Evolutionary conservation across 768 basidiomycete genomes (phyloP), one percentile per base, ranked within the genome.

Genomic region (Tricholoma sp.): DNA sequence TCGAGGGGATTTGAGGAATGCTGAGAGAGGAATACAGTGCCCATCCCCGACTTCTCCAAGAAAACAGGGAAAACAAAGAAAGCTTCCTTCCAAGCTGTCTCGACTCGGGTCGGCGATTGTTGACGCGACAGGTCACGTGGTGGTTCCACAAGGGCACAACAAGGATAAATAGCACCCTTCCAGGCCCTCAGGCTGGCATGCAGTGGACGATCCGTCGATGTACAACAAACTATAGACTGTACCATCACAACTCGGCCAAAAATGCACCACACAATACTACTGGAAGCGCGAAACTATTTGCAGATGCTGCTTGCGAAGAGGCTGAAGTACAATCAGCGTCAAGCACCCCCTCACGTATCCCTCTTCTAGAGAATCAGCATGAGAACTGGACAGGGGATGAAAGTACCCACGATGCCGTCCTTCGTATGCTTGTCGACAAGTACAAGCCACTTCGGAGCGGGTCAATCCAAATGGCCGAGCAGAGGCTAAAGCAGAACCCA

Each of bases 351-450:
- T 59, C 56, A 65, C 66, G 59, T 11, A 53, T 51, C 58, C 53
- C 62, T 59, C 52, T 70, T 59, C 61, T 75, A 50, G 75, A 80
- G 60, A 73, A 70, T 49, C 75, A 80, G 61, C 73, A 86, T 33
- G 74, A 80, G 55, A 86, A 91, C 65, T 92, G 89, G 91, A 81
- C 80, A 1, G 89, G 89, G 0, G 88, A 93, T 10, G 91, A 93
- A 68, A 74, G 78, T 6, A 75, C 82, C 1, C 73, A 83, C 53
- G 85, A 89, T 70, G 80, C 84, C 0, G 85, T 94, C 0, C 74
- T 91, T 15, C 80, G 91, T 18, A 94, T 95, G 89, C 78, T 94
- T 5, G 78, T 92, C 33, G 91, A 94, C 74, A 88, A 90, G 66
- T 86, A 93, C 74, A 92, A 89, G 69, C 90, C 91, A 1, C 70